A percentile compares a stretch with the other conserved stretches of the same genome.
These are phyloP conservation scores for Pleurotus pulmonarius DNA, from an alignment of 768 basidiomycete genomes.

Conservation along the genomic window DNA sequence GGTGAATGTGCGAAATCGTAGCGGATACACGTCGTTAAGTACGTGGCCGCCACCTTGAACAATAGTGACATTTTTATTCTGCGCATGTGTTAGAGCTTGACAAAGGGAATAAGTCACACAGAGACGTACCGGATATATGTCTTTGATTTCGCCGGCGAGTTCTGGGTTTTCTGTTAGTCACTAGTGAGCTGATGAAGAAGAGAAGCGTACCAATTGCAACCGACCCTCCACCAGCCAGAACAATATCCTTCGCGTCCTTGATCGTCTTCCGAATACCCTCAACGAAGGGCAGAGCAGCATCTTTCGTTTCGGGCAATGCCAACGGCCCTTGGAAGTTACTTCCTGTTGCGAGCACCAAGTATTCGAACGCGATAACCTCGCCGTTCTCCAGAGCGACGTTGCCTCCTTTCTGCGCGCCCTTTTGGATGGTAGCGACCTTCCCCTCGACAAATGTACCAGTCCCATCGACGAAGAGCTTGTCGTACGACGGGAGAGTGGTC, in stretches of 20 bases:
- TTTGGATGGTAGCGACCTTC: slow-evolving; percentile 23
- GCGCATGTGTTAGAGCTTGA: background rate
- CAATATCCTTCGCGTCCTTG: slow-evolving; percentile 30
- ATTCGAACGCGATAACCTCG: slow-evolving; percentile 40
- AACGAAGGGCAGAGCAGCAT: slow-evolving; percentile 21
- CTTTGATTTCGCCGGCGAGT: slow-evolving; percentile 39
- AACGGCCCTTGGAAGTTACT: slow-evolving; percentile 40
- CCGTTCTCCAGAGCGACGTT: slow-evolving; percentile 42
- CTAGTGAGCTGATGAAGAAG: background rate
- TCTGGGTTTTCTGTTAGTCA: slow-evolving; percentile 21
- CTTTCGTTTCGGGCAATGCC: slow-evolving; percentile 21
- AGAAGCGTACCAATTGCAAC: slow-evolving; percentile 25
- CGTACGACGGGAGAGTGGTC: slow-evolving; percentile 44
- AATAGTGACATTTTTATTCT: slow-evolving; percentile 53
- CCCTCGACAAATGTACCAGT: slow-evolving; percentile 41
- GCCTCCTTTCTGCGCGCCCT: slow-evolving; percentile 36
- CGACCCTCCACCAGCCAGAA: slow-evolving; percentile 38
- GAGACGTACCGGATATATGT: slow-evolving; percentile 31
- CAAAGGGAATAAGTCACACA: background rate
- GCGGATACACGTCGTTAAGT: slow-evolving; percentile 53
- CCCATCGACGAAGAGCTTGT: slow-evolving; percentile 41
- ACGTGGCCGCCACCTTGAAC: slow-evolving; percentile 54
- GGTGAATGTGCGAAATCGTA: slow-evolving; percentile 45
- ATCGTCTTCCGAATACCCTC: slow-evolving; percentile 18
- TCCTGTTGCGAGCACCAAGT: slow-evolving; percentile 57